Conservation (phyloP, 1,284 basidiomycete species). For the Malassezia cuniculi region DNA sequence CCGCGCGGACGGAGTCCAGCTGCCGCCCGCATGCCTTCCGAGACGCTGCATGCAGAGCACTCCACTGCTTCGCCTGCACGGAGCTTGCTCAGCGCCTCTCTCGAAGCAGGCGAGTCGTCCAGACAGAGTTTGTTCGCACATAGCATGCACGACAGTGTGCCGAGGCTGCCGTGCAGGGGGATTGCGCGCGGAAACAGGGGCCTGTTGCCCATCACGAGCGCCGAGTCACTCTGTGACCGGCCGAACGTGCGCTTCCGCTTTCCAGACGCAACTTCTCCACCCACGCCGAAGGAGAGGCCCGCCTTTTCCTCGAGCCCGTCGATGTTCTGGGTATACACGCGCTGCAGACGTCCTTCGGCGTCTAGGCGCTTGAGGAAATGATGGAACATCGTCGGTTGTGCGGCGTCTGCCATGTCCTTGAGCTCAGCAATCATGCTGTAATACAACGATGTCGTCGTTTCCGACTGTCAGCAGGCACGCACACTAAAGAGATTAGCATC, state of each 20-base stretch:
- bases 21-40: conserved; percentile 59
- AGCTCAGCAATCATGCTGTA: conserved; percentile 87
- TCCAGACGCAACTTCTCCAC: conserved; percentile 24
- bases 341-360: conserved; percentile 65
- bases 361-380: conserved; percentile 74
- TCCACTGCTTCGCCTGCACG: conserved; percentile 55
- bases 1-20: conserved; percentile 68
- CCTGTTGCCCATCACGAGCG: conserved; percentile 16
- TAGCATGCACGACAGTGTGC: conserved; percentile 64
- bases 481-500: conserved; percentile 79
- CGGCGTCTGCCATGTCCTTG: conserved; percentile 64
- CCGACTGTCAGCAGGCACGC: conserved; percentile 46
- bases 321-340: conserved; percentile 89
- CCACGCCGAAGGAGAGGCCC: conserved; percentile 52
- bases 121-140: conserved; percentile 54
- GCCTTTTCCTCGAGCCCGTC: conserved; percentile 75
- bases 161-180: conserved; percentile 75
- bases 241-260: conserved; percentile 12
- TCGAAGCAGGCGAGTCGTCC: conserved; percentile 16
- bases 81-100: conserved; percentile 25
- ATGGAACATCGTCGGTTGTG: conserved; percentile 73
- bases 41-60: conserved; percentile 65
- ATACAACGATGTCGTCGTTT: conserved; percentile 67
- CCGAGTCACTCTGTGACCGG: conserved; percentile 32
- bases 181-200: conserved; percentile 58